A percentile compares a stretch with the other conserved stretches of the same genome.
phyloP scores from a whole-genome alignment of 2,329 filamentous ascomycete genomes.

The Myriangium duriaei region DNA sequence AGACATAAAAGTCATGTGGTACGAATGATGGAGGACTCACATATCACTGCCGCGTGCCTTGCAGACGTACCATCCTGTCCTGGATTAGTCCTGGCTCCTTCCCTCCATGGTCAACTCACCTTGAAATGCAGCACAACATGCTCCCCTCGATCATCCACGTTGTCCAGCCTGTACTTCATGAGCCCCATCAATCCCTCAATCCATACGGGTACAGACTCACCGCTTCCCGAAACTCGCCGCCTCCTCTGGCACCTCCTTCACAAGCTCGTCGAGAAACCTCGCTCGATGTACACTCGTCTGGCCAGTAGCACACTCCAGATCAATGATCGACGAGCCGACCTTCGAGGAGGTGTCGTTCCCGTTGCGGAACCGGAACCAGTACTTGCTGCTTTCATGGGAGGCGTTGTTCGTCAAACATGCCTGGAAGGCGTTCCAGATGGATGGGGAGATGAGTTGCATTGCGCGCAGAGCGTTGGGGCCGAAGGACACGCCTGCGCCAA shows the following conservation, averaged over 20 bases:
- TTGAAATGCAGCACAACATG: constrained; percentile 9
- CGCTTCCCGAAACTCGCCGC: constrained; percentile 31
- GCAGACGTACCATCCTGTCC: constrained; percentile 1
- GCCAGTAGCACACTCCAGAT: constrained; percentile 15
- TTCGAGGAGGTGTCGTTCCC: constrained; percentile 22
- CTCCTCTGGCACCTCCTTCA: constrained; percentile 33
- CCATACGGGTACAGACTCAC: too few species aligned
- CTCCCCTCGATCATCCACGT: constrained; percentile 10
- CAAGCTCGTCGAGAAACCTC: constrained; percentile 37
- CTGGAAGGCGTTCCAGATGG: constrained; percentile 22
- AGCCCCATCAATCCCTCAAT: not conserved
- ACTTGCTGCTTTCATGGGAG: constrained; percentile 18
- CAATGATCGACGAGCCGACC: constrained; percentile 18
- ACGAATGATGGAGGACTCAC: not conserved
- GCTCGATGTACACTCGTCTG: constrained; percentile 32
- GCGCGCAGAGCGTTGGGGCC: constrained; percentile 43
- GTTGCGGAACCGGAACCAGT: constrained; percentile 29
- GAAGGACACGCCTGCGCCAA: constrained; percentile 44
- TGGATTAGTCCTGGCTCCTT: not conserved
- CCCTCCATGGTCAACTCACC: not conserved
- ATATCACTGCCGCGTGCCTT: constrained; percentile 9
- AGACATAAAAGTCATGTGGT: not conserved
- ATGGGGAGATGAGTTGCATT: constrained; percentile 40
- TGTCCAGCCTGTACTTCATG: constrained; percentile 21
- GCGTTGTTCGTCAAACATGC: constrained; percentile 22